These are phyloP conservation scores for Cucurbita pepo DNA, from an alignment of 306 rosid species.

Conservation along the genomic window DNA sequence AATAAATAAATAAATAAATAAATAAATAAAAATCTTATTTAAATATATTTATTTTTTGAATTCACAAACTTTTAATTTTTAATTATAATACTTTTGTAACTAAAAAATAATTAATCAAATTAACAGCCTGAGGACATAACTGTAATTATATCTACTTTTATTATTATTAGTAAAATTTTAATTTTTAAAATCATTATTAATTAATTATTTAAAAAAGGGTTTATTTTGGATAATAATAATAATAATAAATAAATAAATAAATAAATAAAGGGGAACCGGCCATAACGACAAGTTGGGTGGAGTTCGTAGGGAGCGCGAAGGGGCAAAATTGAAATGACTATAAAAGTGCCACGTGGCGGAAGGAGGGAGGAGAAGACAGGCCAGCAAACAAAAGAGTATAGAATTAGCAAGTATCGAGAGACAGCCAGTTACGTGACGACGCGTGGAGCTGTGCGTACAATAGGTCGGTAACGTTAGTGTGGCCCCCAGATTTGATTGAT, in stretches of 20 bases:
- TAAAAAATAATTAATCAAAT: too few species aligned
- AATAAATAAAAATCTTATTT: background rate
- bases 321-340: background rate
- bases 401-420: slow-evolving; percentile 9
- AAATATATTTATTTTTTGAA: too few species aligned
- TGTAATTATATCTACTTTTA: too few species aligned
- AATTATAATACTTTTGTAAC: too few species aligned
- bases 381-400: background rate
- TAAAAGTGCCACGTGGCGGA: slow-evolving; percentile 16
- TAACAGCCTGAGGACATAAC: too few species aligned
- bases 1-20: background rate
- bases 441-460: slow-evolving; percentile 16
- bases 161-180: too few species aligned
- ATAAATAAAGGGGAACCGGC: background rate
- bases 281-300: background rate
- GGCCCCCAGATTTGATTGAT: background rate
- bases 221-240: background rate
- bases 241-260: background rate
- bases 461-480: background rate
- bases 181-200: too few species aligned
- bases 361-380: slow-evolving; percentile 6
- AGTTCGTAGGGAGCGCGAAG: background rate
- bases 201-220: background rate
- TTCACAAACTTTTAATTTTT: too few species aligned
- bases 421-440: slow-evolving; percentile 28